Evolutionary conservation across 2,329 filamentous ascomycete species (phyloP), one percentile per base, ranked within the genome.

Genomic region (Cylindrodendrum hubeiense): DNA sequence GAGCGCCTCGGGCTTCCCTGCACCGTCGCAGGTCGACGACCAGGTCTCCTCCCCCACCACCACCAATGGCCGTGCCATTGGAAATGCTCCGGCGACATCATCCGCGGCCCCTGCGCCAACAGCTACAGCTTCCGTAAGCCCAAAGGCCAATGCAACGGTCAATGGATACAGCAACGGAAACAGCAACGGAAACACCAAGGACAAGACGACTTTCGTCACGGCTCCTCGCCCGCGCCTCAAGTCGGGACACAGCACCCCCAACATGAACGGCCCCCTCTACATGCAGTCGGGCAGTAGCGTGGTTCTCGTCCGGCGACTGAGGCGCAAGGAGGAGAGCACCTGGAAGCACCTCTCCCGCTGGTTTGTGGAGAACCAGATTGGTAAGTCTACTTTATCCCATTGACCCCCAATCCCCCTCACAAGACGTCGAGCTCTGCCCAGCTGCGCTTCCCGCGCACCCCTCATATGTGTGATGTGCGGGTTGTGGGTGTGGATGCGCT

Each of bases 341-440:
- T 81, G 87, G 79, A 89, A 86, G 75, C 85, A 86, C 66, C 79
- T 92, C 49, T 86, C 88, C 66, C 84, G 86, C 75, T 93, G 91
- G 89, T 87, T 95, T 77, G 89, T 93, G 71, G 85, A 92, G 75
- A 93, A 95, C 79, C 93, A 95, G 79, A 90, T 93, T 74, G 92
- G 93, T 95, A 89, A 65, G 89, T 81, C 80, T 46, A 10, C 26
- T 39, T 58, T n/a, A 39, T 39, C 30, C 13, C 30, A 8, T 43
- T 19, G 24, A 49, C 63, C 58, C 58, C 57, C 49, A 60, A 62
- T 37, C 39, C 52, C 52, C 51, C 47, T n/a, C 37, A 5, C n/a
- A n/a, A 8, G 15, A 7, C n/a, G 15, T 26, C 41, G 41, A 21
- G 19, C 52, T 47, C 53, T 37, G 41, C 26, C 56, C 34, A 24